These are phyloP conservation scores for Boletus mariae DNA, from an alignment of 1,284 basidiomycete genomes.

Conservation along the genomic window DNA sequence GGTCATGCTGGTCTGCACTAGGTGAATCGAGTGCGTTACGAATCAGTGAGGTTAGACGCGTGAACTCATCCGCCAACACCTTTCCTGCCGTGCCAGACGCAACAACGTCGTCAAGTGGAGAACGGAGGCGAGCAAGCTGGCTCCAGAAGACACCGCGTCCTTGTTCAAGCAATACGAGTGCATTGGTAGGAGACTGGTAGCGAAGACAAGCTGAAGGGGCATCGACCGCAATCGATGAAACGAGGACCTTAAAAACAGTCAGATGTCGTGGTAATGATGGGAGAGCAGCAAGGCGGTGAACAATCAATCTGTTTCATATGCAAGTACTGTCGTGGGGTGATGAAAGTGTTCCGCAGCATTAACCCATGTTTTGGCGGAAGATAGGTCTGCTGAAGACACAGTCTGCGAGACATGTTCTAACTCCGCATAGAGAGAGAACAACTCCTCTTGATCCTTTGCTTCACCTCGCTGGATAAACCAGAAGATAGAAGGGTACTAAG, in stretches of 20 bases:
- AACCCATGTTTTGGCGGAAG: background rate
- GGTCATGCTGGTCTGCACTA: background rate
- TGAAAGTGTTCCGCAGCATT: background rate
- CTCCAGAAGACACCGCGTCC: too few relatives aligned
- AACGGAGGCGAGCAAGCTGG: too few relatives aligned
- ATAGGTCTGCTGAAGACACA: background rate
- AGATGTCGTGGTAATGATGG: background rate
- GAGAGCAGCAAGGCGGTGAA: background rate
- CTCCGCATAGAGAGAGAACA: background rate
- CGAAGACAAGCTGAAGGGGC: background rate
- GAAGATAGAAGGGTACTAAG: background rate
- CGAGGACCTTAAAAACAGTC: background rate
- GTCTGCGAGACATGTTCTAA: background rate
- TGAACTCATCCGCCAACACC: background rate
- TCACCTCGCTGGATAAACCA: background rate
- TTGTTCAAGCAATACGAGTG: too few relatives aligned
- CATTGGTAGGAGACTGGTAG: too few relatives aligned
- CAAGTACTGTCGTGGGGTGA: background rate
- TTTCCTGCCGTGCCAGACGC: background rate
- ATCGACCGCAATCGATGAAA: background rate
- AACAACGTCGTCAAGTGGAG: background rate
- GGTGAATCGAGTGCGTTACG: background rate
- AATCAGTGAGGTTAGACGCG: background rate
- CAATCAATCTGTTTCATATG: background rate
- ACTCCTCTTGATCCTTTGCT: background rate